These are phyloP conservation scores for Candida tibetensis DNA, from an alignment of 805 yeast genomes.

Conservation along the genomic window DNA sequence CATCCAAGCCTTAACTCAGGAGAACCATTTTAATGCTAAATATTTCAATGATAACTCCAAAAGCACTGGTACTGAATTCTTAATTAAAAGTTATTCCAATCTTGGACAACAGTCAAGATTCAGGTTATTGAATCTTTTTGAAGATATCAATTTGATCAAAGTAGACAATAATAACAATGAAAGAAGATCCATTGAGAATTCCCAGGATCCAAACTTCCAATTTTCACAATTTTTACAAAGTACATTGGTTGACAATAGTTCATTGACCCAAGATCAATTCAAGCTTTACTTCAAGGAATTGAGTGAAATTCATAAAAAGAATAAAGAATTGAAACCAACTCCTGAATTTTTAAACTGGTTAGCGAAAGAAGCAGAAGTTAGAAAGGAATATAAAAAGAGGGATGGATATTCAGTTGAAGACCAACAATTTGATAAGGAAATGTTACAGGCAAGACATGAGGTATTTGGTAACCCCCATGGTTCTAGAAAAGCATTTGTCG, in stretches of 20 bases:
- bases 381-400: slow-evolving; percentile 23
- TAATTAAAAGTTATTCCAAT: slow-evolving; percentile 26
- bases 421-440: slow-evolving; percentile 33
- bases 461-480: slow-evolving; percentile 80
- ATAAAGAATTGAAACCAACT: slow-evolving; percentile 23
- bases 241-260: slow-evolving; percentile 22
- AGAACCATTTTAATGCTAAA: slow-evolving; percentile 28
- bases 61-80: slow-evolving; percentile 19
- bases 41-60: slow-evolving; percentile 20
- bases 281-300: slow-evolving; percentile 18
- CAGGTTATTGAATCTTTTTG: slow-evolving; percentile 45
- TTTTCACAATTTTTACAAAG: slow-evolving; percentile 39
- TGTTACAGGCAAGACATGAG: slow-evolving; percentile 51
- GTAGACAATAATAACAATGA: slow-evolving; percentile 8
- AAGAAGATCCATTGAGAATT: slow-evolving; percentile 17
- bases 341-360: slow-evolving; percentile 65
- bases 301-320: slow-evolving; percentile 30
- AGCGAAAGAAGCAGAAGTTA: slow-evolving; percentile 37
- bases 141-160: slow-evolving; percentile 35
- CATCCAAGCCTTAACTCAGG: slow-evolving; percentile 44
- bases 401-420: slow-evolving; percentile 30
- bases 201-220: slow-evolving; percentile 21
- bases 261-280: slow-evolving; percentile 7
- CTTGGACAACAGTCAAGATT: slow-evolving; percentile 29
- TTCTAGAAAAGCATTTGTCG: slow-evolving; percentile 55